Percentiles rank a stretch among this genome's conserved stretches.
phyloP scores from a whole-genome alignment of 441 rosid genomes.

The Corymbia citriodora region DNA sequence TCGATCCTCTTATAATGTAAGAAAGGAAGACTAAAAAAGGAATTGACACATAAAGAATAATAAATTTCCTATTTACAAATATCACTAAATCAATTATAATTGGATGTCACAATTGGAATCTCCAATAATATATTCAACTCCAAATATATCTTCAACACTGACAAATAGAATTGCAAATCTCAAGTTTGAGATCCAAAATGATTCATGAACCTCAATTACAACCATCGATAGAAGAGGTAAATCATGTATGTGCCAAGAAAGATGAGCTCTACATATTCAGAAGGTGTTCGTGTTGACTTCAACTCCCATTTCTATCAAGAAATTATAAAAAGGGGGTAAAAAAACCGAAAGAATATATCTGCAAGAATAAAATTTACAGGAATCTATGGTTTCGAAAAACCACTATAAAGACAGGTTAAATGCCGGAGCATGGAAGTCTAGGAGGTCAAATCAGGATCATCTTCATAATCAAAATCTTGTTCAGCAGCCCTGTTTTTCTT shows the following conservation, averaged over 20 bases:
- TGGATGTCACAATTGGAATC: no score
- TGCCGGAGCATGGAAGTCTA: constrained; percentile 10
- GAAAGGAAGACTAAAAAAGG: no score
- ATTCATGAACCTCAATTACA: not conserved
- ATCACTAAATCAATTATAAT: no score
- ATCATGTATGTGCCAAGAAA: not conserved
- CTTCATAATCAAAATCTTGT: constrained; percentile 90
- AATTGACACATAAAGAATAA: no score
- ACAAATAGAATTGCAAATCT: not conserved
- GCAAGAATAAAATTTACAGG: not conserved
- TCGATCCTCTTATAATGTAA: no score
- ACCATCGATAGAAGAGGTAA: not conserved
- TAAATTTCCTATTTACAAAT: no score
- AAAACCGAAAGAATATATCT: not conserved
- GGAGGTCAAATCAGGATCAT: constrained; percentile 68
- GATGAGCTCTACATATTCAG: not conserved
- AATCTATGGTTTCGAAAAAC: not conserved
- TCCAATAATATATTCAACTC: no score
- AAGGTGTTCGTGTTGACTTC: not conserved
- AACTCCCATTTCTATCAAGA: not conserved
- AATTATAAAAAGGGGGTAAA: not conserved
- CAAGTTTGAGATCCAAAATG: not conserved
- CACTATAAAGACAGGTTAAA: not conserved
- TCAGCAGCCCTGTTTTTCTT: constrained; percentile 77
- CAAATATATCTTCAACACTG: no score